Evolutionary conservation across 2,329 filamentous ascomycete species (phyloP).

Genomic region (Onygenales sp.): DNA sequence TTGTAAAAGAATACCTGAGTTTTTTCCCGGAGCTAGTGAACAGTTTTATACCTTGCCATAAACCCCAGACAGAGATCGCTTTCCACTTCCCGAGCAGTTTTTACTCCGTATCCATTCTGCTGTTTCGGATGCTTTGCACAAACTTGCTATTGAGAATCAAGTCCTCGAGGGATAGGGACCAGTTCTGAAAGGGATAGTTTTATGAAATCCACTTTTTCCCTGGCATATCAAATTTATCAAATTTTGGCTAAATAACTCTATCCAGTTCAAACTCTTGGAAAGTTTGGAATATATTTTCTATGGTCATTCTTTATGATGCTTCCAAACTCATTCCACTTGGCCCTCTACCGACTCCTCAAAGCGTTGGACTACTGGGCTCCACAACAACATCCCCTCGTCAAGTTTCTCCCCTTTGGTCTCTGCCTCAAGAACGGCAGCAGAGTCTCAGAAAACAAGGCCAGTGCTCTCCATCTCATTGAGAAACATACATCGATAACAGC

Average conservation of each 20-base stretch:
- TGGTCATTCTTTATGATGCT: background rate
- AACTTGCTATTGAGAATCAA: background rate
- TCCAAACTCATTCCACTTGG: background rate
- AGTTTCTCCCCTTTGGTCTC: conserved; percentile 7
- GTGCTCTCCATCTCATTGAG: conserved; percentile 8
- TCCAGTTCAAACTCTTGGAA: background rate
- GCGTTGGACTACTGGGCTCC: background rate
- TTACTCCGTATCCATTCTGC: background rate
- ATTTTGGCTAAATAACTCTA: background rate
- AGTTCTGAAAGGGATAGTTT: background rate
- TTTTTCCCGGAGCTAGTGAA: background rate
- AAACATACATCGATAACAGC: conserved; percentile 9
- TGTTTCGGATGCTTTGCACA: background rate
- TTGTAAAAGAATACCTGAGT: background rate
- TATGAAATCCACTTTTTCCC: background rate
- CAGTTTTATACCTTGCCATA: background rate
- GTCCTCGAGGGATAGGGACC: background rate
- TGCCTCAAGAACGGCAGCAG: conserved; percentile 6
- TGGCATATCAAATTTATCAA: background rate
- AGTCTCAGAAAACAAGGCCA: conserved; percentile 7
- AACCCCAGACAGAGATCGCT: background rate
- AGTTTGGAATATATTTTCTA: background rate
- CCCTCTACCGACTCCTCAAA: background rate
- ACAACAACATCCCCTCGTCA: background rate
- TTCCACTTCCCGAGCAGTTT: background rate